Evolutionary conservation across 1,139 yeast species (phyloP).

Genomic region (Pichia sp.): DNA sequence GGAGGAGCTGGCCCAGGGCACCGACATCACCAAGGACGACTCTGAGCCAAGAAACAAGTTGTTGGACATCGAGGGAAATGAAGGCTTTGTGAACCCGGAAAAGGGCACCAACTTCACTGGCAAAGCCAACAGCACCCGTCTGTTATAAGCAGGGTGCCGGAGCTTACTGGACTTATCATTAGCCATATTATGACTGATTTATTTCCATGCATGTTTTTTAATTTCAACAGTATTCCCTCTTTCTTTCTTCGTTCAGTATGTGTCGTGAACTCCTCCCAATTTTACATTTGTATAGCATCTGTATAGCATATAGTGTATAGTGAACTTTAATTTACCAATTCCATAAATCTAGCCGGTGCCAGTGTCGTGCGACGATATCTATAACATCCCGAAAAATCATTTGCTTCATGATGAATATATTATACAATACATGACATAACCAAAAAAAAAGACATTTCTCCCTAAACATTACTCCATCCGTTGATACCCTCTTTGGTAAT

Average conservation of each 20-base stretch:
- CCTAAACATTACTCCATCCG: constrained; percentile 17
- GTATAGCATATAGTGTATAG: no score
- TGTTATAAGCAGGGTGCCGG: constrained; percentile 2
- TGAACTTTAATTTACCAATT: no score
- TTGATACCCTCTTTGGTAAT: constrained; percentile 20
- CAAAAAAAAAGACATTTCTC: not conserved
- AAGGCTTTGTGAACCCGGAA: not conserved
- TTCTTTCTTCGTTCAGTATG: no score
- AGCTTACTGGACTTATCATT: no score
- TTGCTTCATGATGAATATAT: not conserved
- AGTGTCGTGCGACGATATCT: no score
- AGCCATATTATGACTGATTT: no score
- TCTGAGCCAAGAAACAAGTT: constrained; percentile 13
- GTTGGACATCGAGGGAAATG: constrained; percentile 11
- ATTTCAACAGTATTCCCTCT: no score
- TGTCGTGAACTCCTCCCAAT: no score
- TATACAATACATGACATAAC: not conserved
- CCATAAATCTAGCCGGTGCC: no score
- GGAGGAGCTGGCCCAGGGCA: constrained; percentile 9
- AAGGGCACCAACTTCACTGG: not conserved
- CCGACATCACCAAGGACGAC: not conserved
- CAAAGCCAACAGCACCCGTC: constrained; percentile 14
- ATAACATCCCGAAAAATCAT: no score
- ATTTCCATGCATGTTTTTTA: no score
- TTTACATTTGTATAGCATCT: no score